Base-by-base conservation (phyloP, 1,139 yeast species). In the Diutina siamensis region DNA sequence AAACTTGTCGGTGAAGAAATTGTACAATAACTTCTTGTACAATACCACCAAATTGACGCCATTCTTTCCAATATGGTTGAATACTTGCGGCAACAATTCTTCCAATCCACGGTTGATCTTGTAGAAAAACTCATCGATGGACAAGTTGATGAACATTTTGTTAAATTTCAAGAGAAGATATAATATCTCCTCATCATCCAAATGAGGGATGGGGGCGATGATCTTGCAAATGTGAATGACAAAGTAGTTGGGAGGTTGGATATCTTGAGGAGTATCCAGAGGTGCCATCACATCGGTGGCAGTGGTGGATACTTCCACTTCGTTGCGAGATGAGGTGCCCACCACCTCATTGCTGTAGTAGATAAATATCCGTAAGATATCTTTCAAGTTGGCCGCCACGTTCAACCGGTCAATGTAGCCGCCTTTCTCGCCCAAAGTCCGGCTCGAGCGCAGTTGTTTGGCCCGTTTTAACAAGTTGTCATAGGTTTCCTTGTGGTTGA, bases 81-180 rank as follows among this genome's bases (percentile, higher is more conserved):
- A 69, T 2, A 54, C 51, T 2, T 57, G 61, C 3, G 57, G 52
- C 3, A 52, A 53, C 25, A 54, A 47, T 25, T 68, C 73, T 51
- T 71, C 75, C 44, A 71, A 52, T 1, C 71, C 54, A 27, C 76
- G 50, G 47, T 57, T 62, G 13, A 61, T 59, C 51, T 66, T 66
- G 53, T 68, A 71, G 53, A 57, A 59, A 44, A 68, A 63, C 52
- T 69, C 75, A 15, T 65, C 67, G 48, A 61, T 61, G 42, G 61
- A 59, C 41, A 63, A 53, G 44, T 51, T 55, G 27, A 54, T 45
- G 45, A 61, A 60, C 33, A 66, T 45, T 49, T 63, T 64, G 49
- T 65, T 58, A 45, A 69, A 54, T 49, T 66, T 67, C 47, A 70
- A 56, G 19, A 70, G 53, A 3, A 70, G 46, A 31, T 62, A 64